phyloP scores from a whole-genome alignment of 2,329 filamentous ascomycete species.

The Claviceps pusilla region DNA sequence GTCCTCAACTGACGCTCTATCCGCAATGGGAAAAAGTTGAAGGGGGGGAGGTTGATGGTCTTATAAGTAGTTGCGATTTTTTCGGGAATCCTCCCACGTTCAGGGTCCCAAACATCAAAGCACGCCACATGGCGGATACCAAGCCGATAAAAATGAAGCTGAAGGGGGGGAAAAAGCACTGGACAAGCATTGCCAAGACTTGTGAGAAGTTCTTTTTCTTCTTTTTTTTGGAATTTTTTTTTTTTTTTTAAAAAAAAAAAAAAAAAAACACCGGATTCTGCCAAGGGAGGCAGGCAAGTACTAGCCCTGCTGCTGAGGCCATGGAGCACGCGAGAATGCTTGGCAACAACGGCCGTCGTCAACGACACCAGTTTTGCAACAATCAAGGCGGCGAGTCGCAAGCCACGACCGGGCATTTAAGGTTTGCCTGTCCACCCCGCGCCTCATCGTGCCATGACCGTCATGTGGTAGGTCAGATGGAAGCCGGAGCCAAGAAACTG shows the following conservation, averaged over 20 bases:
- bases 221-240: background rate
- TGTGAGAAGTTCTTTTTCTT: background rate
- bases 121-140: background rate
- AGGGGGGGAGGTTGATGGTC: background rate
- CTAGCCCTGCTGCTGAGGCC: background rate
- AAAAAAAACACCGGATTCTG: too few relatives aligned
- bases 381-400: background rate
- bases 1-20: background rate
- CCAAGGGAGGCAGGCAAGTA: too few relatives aligned
- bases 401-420: background rate
- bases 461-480: background rate
- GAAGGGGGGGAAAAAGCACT: too few relatives aligned
- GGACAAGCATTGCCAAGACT: background rate
- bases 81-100: background rate
- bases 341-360: background rate
- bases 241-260: background rate
- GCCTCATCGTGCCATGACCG: background rate
- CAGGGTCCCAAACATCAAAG: background rate
- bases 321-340: background rate
- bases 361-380: background rate
- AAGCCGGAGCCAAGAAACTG: background rate
- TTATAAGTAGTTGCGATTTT: conserved; percentile 2
- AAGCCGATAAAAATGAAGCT: background rate
- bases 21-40: background rate
- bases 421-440: background rate